Evolutionary conservation across 257 asterid species (phyloP), one percentile per base, ranked within the genome.

Genomic region (Mitragyna speciosa): DNA sequence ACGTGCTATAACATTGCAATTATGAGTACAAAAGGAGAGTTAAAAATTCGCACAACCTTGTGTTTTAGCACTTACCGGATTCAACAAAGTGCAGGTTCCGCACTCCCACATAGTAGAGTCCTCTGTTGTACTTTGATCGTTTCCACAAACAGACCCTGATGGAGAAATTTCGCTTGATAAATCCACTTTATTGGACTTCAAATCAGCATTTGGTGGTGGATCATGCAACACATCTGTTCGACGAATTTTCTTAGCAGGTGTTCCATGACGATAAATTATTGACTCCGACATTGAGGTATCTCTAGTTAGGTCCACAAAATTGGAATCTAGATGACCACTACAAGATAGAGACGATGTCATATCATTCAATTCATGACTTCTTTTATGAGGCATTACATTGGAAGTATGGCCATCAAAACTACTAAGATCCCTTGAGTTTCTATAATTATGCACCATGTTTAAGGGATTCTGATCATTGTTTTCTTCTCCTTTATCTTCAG

Each of bases 61-160:
- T 54, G 41, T 1, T 36, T 36, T 36, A 36, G 81, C 72, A 82
- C 97, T 86, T 85, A 93, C 99, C 17, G 93, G 91, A 78, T 95
- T 95, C 85, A 95, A 82, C 87, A 95, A 86, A 66, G 99, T 93
- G 97, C 99, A 93, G 70, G 83, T 73, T 41, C 80, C 65, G 77
- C 99, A 93, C 78, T 88, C 89, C 99, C 98, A 92, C 76, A 83
- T 65, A 11, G 81, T 83, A 71, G 79, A 80, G 66, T 79, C 86
- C 52, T 75, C 82, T 28, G 74, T 77, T 26, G 51, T 83, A 69
- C 72, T 63, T 65, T 2, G 78, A 47, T 81, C 88, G 51, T 56
- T 70, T 67, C 75, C 49, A 81, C 76, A 71, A 59, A 33, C 59
- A 78, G 87, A 85, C 47, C 83, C 73, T 22, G 41, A 36, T 36